Evolutionary conservation across 306 rosid genomes (phyloP).

Genomic region (Gleditsia sinensis): DNA sequence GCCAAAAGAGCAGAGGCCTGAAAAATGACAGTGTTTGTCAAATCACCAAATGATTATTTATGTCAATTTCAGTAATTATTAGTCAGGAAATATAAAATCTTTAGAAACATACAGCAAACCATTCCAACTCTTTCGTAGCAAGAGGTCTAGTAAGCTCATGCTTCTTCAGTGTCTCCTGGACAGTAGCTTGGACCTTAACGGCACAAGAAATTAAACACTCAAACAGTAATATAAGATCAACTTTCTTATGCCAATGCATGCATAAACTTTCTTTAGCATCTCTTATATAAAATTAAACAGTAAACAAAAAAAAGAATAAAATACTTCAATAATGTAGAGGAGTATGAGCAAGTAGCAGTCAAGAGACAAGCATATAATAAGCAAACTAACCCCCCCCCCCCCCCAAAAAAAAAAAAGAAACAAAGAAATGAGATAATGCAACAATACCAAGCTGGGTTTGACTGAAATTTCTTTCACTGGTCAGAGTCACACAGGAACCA

Average conservation of each 20-base stretch:
- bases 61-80: background rate
- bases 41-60: background rate
- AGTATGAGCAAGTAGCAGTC: too few relatives aligned
- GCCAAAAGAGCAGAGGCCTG: constrained; percentile 98
- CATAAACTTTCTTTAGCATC: background rate
- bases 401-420: background rate
- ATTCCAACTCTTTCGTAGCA: constrained; percentile 88
- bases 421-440: background rate
- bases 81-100: constrained; percentile 15
- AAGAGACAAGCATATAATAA: too few relatives aligned
- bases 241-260: background rate
- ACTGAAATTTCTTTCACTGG: background rate
- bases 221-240: constrained; percentile 3
- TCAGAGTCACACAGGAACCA: background rate
- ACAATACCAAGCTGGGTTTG: background rate
- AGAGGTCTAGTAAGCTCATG: constrained; percentile 82
- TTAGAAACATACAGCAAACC: constrained; percentile 83
- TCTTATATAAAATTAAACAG: background rate
- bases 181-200: constrained; percentile 75
- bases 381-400: too few relatives aligned
- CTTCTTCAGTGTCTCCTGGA: constrained; percentile 62
- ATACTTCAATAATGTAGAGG: background rate
- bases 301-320: background rate
- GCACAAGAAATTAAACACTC: constrained; percentile 33
- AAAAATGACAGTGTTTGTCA: constrained; percentile 41